Evolutionary conservation across 805 yeast species (phyloP).

Genomic region (Ogataea paraovalis): DNA sequence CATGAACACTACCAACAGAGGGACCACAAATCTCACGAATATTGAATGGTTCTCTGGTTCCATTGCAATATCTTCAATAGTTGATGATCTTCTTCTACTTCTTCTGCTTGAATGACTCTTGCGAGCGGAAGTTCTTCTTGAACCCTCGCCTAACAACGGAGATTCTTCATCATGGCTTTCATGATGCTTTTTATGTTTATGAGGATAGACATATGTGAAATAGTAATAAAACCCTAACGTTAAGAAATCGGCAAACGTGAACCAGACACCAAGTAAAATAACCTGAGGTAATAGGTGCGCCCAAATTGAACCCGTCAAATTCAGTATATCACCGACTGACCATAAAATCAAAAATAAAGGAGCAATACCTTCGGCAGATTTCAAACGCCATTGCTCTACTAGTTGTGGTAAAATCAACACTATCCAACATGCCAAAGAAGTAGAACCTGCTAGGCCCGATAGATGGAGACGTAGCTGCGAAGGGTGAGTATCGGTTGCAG

Average conservation of each 20-base stretch:
- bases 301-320: slow-evolving; percentile 65
- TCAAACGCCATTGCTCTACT: slow-evolving; percentile 73
- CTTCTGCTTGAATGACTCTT: slow-evolving; percentile 14
- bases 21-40: slow-evolving; percentile 50
- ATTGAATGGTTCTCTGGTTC: slow-evolving; percentile 45
- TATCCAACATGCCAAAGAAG: slow-evolving; percentile 76
- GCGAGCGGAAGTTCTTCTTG: slow-evolving; percentile 12
- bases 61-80: slow-evolving; percentile 47
- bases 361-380: slow-evolving; percentile 74
- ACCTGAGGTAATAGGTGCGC: slow-evolving; percentile 69
- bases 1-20: slow-evolving; percentile 54
- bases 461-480: slow-evolving; percentile 39
- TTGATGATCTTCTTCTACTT: slow-evolving; percentile 41
- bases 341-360: slow-evolving; percentile 63
- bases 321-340: slow-evolving; percentile 69
- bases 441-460: slow-evolving; percentile 66
- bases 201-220: slow-evolving; percentile 46
- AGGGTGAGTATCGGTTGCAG: slow-evolving; percentile 8
- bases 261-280: slow-evolving; percentile 69
- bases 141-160: slow-evolving; percentile 29
- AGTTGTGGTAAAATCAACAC: slow-evolving; percentile 73
- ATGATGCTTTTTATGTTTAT: slow-evolving; percentile 22
- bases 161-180: slow-evolving; percentile 25
- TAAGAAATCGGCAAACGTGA: slow-evolving; percentile 66
- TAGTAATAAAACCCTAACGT: slow-evolving; percentile 59